These are phyloP conservation scores for Gastrolobium villosum DNA, from an alignment of 306 rosid genomes.

Conservation along the genomic window DNA sequence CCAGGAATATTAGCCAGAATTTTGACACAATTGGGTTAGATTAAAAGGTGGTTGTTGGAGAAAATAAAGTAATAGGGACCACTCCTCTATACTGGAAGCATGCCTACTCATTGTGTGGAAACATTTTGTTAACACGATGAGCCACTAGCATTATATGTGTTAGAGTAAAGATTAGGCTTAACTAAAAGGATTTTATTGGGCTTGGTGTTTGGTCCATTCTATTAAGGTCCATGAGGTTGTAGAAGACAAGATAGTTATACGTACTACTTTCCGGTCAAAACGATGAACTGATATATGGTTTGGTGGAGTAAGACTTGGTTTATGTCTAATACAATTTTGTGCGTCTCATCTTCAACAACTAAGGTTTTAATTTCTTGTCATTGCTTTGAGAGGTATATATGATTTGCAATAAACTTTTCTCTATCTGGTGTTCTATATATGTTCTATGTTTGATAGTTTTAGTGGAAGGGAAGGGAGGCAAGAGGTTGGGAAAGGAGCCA, in stretches of 20 bases:
- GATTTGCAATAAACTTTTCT: background rate
- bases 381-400: constrained; percentile 12
- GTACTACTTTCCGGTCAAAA: background rate
- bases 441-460: background rate
- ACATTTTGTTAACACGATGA: background rate
- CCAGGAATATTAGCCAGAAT: background rate
- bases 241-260: background rate
- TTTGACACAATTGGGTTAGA: background rate
- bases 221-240: background rate
- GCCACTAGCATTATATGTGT: background rate
- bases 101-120: background rate
- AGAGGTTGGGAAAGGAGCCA: background rate
- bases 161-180: background rate
- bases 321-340: constrained; percentile 14
- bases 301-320: constrained; percentile 7
- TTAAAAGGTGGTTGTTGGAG: background rate
- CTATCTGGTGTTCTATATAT: background rate
- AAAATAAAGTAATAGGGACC: background rate
- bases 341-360: background rate
- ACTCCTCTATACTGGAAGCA: background rate
- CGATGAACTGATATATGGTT: background rate
- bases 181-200: background rate
- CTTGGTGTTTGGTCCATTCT: background rate
- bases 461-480: background rate
- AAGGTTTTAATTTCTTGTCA: constrained; percentile 1